Percentiles rank a stretch among this genome's conserved stretches.
These are phyloP conservation scores for Camellia japonica DNA, from an alignment of 148 eudicot species.

Conservation along the genomic window DNA sequence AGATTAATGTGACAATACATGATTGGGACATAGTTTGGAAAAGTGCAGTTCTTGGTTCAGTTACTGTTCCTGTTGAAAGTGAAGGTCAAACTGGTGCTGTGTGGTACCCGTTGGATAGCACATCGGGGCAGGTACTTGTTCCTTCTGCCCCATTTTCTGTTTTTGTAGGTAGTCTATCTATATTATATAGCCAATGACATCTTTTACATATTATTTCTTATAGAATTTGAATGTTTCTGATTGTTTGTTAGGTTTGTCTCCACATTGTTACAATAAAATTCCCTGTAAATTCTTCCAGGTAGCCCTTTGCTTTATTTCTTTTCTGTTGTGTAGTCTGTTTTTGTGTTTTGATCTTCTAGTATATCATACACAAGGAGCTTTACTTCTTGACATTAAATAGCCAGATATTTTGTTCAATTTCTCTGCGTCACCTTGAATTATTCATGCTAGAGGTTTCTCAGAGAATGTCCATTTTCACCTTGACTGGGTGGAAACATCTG, in stretches of 20 bases:
- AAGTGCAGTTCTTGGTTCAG: conserved; percentile 89
- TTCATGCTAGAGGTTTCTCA: neutral
- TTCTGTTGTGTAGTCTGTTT: neutral
- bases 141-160: neutral
- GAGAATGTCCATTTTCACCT: neutral
- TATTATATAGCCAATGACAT: neutral
- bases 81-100: conserved; percentile 75
- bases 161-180: neutral
- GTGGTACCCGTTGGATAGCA: conserved; percentile 75
- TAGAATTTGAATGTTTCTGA: neutral
- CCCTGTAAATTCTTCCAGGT: conserved; percentile 61
- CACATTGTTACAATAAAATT: conserved; percentile 52
- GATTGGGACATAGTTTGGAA: conserved; percentile 95
- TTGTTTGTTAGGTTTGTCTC: conserved; percentile 70
- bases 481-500: neutral
- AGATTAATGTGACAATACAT: conserved; percentile 82
- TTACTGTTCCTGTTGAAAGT: conserved; percentile 56
- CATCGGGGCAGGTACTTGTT: conserved; percentile 74
- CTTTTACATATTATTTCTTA: neutral
- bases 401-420: neutral
- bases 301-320: conserved; percentile 8
- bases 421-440: neutral
- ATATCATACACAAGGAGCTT: neutral
- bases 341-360: conserved; percentile 6
- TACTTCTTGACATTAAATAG: neutral